Percentiles rank a stretch among this genome's conserved stretches.
phyloP scores from a whole-genome alignment of 164 flowering plant genomes.

The Aristolochia contorta region DNA sequence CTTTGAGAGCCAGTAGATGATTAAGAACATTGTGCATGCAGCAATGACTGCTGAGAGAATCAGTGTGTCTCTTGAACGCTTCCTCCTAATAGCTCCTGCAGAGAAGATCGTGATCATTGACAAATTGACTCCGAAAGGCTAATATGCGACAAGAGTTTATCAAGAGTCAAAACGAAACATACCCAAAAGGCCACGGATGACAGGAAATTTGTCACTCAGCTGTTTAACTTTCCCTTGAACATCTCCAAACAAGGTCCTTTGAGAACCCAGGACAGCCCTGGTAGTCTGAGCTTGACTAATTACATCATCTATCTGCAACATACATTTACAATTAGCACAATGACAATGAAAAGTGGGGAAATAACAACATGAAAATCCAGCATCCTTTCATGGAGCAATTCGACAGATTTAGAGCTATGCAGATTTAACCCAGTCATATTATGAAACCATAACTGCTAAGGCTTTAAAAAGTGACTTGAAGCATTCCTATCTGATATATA shows the following conservation, averaged over 20 bases:
- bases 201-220: slow-evolving; percentile 79
- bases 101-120: slow-evolving; percentile 1
- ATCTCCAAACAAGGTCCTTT: slow-evolving; percentile 67
- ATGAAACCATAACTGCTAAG: too few species aligned
- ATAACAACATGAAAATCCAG: too few species aligned
- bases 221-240: slow-evolving; percentile 91
- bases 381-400: too few species aligned
- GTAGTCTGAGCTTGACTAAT: slow-evolving; percentile 93
- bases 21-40: slow-evolving; percentile 87
- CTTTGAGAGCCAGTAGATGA: slow-evolving; percentile 94
- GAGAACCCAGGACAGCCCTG: slow-evolving; percentile 71
- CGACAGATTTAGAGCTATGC: too few species aligned
- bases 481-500: too few species aligned
- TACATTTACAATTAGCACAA: not conserved
- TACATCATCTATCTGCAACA: slow-evolving; percentile 83
- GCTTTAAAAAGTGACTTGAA: too few species aligned
- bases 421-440: too few species aligned
- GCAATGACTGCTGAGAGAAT: slow-evolving; percentile 91
- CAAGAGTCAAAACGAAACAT: slow-evolving; percentile 1
- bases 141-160: not conserved
- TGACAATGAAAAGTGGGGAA: not conserved
- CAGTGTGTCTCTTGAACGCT: slow-evolving; percentile 81
- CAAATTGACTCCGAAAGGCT: not conserved
- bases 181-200: slow-evolving; percentile 91
- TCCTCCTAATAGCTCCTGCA: slow-evolving; percentile 84